Evolutionary conservation across 495 filamentous ascomycete genomes (phyloP), one percentile per base, ranked within the genome.

Genomic region (Annulohypoxylon nitens): DNA sequence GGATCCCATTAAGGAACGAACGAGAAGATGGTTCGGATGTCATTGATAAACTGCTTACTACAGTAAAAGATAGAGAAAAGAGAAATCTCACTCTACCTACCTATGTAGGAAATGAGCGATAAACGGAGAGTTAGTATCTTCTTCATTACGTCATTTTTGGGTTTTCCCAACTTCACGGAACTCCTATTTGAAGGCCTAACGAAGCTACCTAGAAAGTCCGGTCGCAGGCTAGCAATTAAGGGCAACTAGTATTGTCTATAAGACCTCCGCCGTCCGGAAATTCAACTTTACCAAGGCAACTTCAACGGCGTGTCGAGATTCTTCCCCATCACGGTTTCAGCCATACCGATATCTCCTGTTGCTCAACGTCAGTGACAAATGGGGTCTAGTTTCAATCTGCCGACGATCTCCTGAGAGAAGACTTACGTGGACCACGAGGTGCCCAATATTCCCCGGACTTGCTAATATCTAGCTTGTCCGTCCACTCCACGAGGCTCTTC

Each of bases 391-490:
- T 64, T 64, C 26, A 26, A 33, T 11, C n/a, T 30, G 25, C 30
- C 61, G n/a, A 43, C 23, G 20, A 58, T 36, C 45, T 30, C 5
- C 30, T 30, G 30, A 30, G 30, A 6, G 30, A 57, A 58, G 61
- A 74, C 86, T 80, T 84, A 90, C 89, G 78, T 20, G 89, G 84
- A 57, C 92, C 92, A 66, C 90, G 82, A 1, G 91, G 90, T 34
- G 91, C 90, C 91, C 91, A 93, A 71, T 87, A 92, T 78, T 92
- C 81, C 8, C 91, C 91, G 2, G 89, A 90, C 78, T 88, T 89
- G 64, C 78, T 82, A 54, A 92, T 87, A 77, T 90, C 88, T 68
- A 93, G 90, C 25, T 80, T 81, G 5, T 91, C 86, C 16, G 89
- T 83, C 78, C 88, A 93, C 7, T 88, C 81, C 3, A 84, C 81